phyloP scores from a whole-genome alignment of 2,329 filamentous ascomycete genomes.

The Trichoderma koningiopsis region DNA sequence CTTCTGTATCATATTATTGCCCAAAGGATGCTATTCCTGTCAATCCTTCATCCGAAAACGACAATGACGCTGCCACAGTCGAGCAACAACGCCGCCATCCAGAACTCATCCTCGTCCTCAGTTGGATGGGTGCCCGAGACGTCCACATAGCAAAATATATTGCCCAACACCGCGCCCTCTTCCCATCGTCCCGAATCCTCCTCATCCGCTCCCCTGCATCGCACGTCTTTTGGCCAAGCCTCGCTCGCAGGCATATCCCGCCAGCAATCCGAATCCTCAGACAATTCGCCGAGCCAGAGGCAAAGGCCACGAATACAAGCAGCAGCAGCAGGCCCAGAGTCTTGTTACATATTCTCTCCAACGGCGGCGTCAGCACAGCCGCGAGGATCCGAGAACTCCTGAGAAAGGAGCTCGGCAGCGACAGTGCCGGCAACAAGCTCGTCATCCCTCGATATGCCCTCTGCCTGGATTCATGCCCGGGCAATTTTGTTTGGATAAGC shows the following conservation, averaged over 20 bases:
- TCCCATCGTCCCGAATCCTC: constrained; percentile 50
- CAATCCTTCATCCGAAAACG: too few species aligned
- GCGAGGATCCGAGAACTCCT: constrained; percentile 38
- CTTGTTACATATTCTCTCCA: constrained; percentile 55
- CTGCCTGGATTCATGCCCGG: constrained; percentile 53
- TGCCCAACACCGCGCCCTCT: constrained; percentile 46
- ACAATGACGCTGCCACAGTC: not conserved
- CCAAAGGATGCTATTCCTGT: constrained; percentile 29
- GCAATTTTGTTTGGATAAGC: constrained; percentile 44
- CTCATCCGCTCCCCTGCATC: constrained; percentile 47
- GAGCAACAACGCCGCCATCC: constrained; percentile 35
- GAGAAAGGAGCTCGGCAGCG: constrained; percentile 29
- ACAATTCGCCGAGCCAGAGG: constrained; percentile 33
- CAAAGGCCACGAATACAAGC: not conserved
- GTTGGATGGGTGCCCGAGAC: constrained; percentile 56
- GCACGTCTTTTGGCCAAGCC: constrained; percentile 40
- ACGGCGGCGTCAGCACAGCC: constrained; percentile 52
- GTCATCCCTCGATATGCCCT: constrained; percentile 46
- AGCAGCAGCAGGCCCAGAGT: constrained; percentile 36
- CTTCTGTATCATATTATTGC: constrained; percentile 41
- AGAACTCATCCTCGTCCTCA: constrained; percentile 50
- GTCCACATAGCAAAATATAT: constrained; percentile 56
- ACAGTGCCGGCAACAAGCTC: constrained; percentile 14
- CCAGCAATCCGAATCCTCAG: constrained; percentile 47
- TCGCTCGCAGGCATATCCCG: constrained; percentile 39